Conservation (phyloP, 768 basidiomycete genomes). For the Serpula lacrymans region DNA sequence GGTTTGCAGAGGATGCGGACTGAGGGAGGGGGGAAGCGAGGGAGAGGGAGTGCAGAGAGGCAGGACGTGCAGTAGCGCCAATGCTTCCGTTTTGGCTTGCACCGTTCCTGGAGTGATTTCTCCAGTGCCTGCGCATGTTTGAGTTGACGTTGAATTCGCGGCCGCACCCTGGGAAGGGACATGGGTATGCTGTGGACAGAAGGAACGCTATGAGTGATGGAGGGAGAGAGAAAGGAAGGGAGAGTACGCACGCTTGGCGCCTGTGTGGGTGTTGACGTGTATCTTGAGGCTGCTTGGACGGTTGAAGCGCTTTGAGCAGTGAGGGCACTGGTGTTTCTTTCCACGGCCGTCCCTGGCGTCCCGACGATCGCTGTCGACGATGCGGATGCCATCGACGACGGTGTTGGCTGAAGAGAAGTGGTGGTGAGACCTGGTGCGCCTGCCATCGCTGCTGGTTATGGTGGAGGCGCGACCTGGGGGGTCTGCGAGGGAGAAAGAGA, state of each 20-base stretch:
- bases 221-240: constrained; percentile 3
- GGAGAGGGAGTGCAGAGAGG: too few relatives aligned
- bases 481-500: constrained; percentile 31
- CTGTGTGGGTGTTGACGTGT: constrained; percentile 40
- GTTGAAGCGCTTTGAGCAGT: constrained; percentile 40
- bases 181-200: constrained; percentile 56
- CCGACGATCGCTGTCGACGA: too few relatives aligned
- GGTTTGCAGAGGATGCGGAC: too few relatives aligned
- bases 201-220: constrained; percentile 2
- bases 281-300: constrained; percentile 40
- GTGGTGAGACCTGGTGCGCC: constrained; percentile 27
- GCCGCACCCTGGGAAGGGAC: constrained; percentile 71
- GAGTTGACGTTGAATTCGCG: constrained; percentile 82
- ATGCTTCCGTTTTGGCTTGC: too few relatives aligned
- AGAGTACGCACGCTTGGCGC: constrained; percentile 32
- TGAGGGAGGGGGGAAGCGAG: too few relatives aligned
- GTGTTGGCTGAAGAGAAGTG: constrained; percentile 22
- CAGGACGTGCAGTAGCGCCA: too few relatives aligned
- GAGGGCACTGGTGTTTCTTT: constrained; percentile 35
- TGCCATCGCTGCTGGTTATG: constrained; percentile 24
- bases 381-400: constrained; percentile 21
- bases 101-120: constrained; percentile 52
- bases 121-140: constrained; percentile 79
- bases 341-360: constrained; percentile 32
- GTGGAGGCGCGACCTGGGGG: constrained; percentile 22